These are phyloP conservation scores for Lactarius hatsudake DNA, from an alignment of 768 basidiomycete species.

Conservation along the genomic window DNA sequence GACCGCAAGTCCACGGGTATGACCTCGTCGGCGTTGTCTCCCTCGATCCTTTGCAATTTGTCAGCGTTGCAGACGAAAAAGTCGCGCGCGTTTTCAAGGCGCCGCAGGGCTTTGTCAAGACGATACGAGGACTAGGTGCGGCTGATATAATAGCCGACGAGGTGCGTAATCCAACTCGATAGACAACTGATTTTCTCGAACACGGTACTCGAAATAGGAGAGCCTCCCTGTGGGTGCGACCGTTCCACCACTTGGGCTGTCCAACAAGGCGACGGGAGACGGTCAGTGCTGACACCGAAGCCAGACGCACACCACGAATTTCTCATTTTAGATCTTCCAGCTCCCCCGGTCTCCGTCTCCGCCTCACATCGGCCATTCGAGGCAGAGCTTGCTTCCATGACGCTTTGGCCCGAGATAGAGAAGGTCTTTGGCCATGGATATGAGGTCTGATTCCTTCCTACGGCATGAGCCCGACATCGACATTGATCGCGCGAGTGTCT, in stretches of 20 bases:
- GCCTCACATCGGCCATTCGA: slow-evolving; percentile 64
- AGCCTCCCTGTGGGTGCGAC: slow-evolving; percentile 74
- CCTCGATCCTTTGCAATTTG: slow-evolving; percentile 72
- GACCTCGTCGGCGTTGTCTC: slow-evolving; percentile 81
- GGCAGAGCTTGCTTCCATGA: slow-evolving; percentile 81
- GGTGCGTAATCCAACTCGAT: slow-evolving; percentile 37
- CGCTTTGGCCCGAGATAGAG: slow-evolving; percentile 95
- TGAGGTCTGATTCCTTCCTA: slow-evolving; percentile 54
- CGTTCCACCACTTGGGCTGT: slow-evolving; percentile 90
- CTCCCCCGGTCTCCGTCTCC: slow-evolving; percentile 30
- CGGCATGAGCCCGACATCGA: not conserved
- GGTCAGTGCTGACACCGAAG: slow-evolving; percentile 40
- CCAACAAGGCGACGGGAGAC: slow-evolving; percentile 85
- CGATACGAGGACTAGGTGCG: slow-evolving; percentile 51
- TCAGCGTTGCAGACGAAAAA: slow-evolving; percentile 94
- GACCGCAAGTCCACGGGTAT: slow-evolving; percentile 97
- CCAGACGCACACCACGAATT: not conserved
- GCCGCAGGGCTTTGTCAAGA: slow-evolving; percentile 71
- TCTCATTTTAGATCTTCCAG: slow-evolving; percentile 23
- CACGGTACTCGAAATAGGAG: slow-evolving; percentile 38
- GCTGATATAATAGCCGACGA: slow-evolving; percentile 48
- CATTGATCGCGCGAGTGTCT: not conserved
- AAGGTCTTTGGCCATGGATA: slow-evolving; percentile 98
- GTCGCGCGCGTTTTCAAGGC: slow-evolving; percentile 93
- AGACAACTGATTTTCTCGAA: not conserved